Conservation (phyloP, 2,329 filamentous ascomycete species). For the Neodidymelliopsis sp. region DNA sequence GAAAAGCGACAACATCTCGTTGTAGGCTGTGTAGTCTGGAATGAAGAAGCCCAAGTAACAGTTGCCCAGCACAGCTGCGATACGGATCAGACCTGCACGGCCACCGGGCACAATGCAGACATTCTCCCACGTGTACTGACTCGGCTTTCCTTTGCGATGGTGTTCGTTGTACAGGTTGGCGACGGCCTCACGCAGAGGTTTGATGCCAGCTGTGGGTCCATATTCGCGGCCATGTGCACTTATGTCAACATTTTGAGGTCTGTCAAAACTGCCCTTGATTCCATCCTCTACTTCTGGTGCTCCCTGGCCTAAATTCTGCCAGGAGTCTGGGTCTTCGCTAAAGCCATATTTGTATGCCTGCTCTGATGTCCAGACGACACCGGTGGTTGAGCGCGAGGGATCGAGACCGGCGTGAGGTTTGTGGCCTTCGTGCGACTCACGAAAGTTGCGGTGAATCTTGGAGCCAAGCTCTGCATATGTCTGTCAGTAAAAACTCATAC, state of each 20-base stretch:
- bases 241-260: constrained; percentile 80
- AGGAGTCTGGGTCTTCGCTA: constrained; percentile 78
- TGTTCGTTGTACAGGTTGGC: constrained; percentile 92
- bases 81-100: constrained; percentile 89
- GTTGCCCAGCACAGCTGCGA: constrained; percentile 92
- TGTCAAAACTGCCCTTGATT: constrained; percentile 85
- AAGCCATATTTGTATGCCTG: constrained; percentile 89
- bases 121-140: constrained; percentile 96
- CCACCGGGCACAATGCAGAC: constrained; percentile 96
- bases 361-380: constrained; percentile 92
- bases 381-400: constrained; percentile 84
- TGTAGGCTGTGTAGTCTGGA: constrained; percentile 93
- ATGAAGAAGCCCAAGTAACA: constrained; percentile 94
- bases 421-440: constrained; percentile 88
- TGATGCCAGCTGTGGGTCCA: constrained; percentile 91
- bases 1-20: constrained; percentile 95
- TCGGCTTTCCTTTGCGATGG: constrained; percentile 85
- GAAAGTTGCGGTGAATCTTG: constrained; percentile 75
- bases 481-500: neutral
- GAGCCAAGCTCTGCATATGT: constrained; percentile 11
- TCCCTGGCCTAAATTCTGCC: constrained; percentile 95
- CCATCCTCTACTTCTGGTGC: constrained; percentile 94
- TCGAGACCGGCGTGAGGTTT: constrained; percentile 91
- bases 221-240: constrained; percentile 84
- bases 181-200: constrained; percentile 85